Percentiles rank a stretch among this genome's conserved stretches.
These are phyloP conservation scores for Hypoxylon sp. DNA, from an alignment of 2,329 filamentous ascomycete species.

Conservation along the genomic window DNA sequence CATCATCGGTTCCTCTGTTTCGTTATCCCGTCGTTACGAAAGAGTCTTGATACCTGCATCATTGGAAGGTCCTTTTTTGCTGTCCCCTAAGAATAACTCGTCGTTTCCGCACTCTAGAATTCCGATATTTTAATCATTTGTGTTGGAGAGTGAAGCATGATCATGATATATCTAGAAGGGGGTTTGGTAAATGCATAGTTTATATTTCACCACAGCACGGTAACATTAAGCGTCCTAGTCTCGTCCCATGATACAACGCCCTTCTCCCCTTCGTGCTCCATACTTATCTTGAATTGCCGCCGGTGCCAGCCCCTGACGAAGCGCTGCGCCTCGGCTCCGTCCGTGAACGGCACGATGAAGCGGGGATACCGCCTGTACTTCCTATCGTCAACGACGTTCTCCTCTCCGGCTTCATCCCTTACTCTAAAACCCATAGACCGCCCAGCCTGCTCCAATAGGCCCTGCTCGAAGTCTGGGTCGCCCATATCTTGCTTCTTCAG, in stretches of 20 bases:
- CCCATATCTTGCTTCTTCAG: constrained; percentile 38
- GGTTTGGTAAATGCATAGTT: not conserved
- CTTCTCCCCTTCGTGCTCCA: constrained; percentile 30
- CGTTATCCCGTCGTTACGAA: constrained; percentile 19
- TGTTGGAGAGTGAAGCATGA: not conserved
- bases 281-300: constrained; percentile 53
- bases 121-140: not conserved
- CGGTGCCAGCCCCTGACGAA: constrained; percentile 64
- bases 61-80: constrained; percentile 12
- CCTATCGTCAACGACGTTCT: constrained; percentile 44
- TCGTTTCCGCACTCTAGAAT: constrained; percentile 3
- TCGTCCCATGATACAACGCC: constrained; percentile 49
- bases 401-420: not conserved
- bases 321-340: constrained; percentile 67
- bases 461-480: constrained; percentile 8
- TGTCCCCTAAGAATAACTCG: constrained; percentile 14
- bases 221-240: constrained; percentile 49
- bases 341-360: constrained; percentile 70
- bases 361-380: constrained; percentile 58
- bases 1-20: constrained; percentile 36
- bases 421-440: not conserved
- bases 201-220: constrained; percentile 51
- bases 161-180: not conserved
- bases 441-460: constrained; percentile 25
- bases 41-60: constrained; percentile 21